A percentile compares a stretch with the other conserved stretches of the same genome.
Evolutionary conservation across 768 basidiomycete species (phyloP).

Genomic region (Royoungia palumana): DNA sequence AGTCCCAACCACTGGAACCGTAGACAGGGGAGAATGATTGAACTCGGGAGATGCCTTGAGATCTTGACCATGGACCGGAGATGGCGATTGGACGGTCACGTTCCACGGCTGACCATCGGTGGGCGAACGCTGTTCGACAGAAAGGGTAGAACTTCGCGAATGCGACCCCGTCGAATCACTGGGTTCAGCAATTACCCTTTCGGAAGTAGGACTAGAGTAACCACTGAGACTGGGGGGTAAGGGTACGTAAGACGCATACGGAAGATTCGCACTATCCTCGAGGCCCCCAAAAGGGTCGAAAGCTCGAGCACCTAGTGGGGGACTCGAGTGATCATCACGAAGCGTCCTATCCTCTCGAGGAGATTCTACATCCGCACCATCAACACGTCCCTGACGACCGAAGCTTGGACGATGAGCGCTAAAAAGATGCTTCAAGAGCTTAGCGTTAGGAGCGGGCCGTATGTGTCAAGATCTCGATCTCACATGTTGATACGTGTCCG

Average conservation of each 20-base stretch:
- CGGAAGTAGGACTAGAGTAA: slow-evolving; percentile 30
- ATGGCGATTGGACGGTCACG: slow-evolving; percentile 3
- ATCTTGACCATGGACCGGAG: slow-evolving; percentile 7
- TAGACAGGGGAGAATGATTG: slow-evolving; percentile 32
- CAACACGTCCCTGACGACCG: slow-evolving; percentile 5
- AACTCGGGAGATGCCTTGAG: slow-evolving; percentile 16
- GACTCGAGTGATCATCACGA: slow-evolving; percentile 3
- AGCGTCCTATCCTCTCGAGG: neutral
- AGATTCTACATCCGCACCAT: neutral
- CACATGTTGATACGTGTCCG: slow-evolving; percentile 37
- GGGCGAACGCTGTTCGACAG: slow-evolving; percentile 28
- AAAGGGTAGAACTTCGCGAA: slow-evolving; percentile 31
- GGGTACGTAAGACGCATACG: slow-evolving; percentile 29
- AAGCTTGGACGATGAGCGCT: slow-evolving; percentile 22
- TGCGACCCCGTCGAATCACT: slow-evolving; percentile 16
- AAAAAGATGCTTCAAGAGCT: slow-evolving; percentile 26
- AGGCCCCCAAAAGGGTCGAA: slow-evolving; percentile 25
- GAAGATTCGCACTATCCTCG: slow-evolving; percentile 13
- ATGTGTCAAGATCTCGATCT: slow-evolving; percentile 4
- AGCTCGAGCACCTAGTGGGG: slow-evolving; percentile 10
- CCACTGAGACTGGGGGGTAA: slow-evolving; percentile 31
- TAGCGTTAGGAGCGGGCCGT: neutral
- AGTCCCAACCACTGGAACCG: slow-evolving; percentile 28
- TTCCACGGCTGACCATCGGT: slow-evolving; percentile 16
- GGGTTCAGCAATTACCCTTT: slow-evolving; percentile 17